phyloP scores from a whole-genome alignment of 495 filamentous ascomycete species.

The Eremomyces bilateralis region DNA sequence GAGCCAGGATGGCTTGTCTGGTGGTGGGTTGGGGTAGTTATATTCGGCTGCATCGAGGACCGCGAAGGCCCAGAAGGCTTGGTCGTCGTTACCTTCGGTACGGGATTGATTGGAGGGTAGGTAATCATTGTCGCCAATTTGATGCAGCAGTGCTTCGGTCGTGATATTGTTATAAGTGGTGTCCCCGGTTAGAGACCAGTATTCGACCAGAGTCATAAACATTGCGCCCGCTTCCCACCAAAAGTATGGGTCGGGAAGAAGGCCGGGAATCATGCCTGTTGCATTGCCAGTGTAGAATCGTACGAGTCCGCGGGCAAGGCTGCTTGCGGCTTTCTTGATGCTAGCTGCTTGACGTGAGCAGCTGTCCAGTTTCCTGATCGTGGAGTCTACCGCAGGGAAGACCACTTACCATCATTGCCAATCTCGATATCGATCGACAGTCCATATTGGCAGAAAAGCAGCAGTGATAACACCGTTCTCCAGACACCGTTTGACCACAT shows the following conservation, averaged over 20 bases:
- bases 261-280: slow-evolving; percentile 38
- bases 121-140: slow-evolving; percentile 47
- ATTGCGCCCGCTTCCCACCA: slow-evolving; percentile 66
- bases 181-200: slow-evolving; percentile 60
- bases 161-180: slow-evolving; percentile 41
- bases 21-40: slow-evolving; percentile 34
- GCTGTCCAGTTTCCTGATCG: no score
- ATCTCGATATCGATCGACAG: no score
- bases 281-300: slow-evolving; percentile 40
- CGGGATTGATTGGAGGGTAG: slow-evolving; percentile 33
- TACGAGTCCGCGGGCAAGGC: slow-evolving; percentile 41
- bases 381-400: no score
- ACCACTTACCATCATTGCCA: no score
- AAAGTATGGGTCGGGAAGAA: slow-evolving; percentile 27
- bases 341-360: no score
- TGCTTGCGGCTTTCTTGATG: slow-evolving; percentile 36
- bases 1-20: slow-evolving; percentile 9
- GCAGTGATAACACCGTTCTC: no score
- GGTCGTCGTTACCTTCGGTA: slow-evolving; percentile 60
- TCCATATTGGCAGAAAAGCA: no score
- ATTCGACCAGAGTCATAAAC: slow-evolving; percentile 39
- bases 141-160: slow-evolving; percentile 40
- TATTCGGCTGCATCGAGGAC: slow-evolving; percentile 66
- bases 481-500: no score
- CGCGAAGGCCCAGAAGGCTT: slow-evolving; percentile 69